Percentiles rank a stretch among this genome's conserved stretches.
Evolutionary conservation across 768 basidiomycete genomes (phyloP).

Genomic region (Macrolepiota albuminosa): DNA sequence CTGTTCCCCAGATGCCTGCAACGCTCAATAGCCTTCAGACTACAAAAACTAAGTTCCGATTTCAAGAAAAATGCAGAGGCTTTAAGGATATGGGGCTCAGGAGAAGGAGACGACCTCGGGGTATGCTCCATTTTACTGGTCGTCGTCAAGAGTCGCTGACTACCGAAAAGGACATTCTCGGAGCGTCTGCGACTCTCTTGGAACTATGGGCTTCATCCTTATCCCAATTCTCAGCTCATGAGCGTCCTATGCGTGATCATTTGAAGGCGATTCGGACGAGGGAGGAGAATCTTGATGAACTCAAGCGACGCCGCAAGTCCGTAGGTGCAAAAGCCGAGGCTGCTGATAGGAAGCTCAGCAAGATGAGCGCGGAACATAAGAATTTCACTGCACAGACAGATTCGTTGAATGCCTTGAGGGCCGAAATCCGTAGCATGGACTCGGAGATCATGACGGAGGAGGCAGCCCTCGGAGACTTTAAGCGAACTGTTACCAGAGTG

Average conservation of each 20-base stretch:
- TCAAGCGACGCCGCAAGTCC: constrained; percentile 64
- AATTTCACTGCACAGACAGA: constrained; percentile 72
- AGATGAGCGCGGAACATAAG: constrained; percentile 90
- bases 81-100: constrained; percentile 64
- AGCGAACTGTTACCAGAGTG: constrained; percentile 60
- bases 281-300: constrained; percentile 78
- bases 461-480: constrained; percentile 76
- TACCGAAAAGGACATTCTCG: constrained; percentile 60
- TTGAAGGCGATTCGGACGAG: constrained; percentile 81
- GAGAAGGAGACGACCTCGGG: constrained; percentile 80
- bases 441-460: constrained; percentile 83
- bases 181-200: constrained; percentile 64
- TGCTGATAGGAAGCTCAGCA: constrained; percentile 85
- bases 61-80: constrained; percentile 69
- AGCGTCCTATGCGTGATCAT: constrained; percentile 62
- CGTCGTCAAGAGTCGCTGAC: neutral
- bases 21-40: constrained; percentile 26
- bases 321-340: constrained; percentile 70
- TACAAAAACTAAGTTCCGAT: constrained; percentile 65
- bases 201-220: constrained; percentile 65
- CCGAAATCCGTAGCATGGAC: constrained; percentile 76
- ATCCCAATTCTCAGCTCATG: constrained; percentile 64
- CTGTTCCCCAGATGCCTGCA: constrained; percentile 8
- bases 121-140: constrained; percentile 36
- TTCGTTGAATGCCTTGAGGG: constrained; percentile 59